Evolutionary conservation across 352 stramenopile genomes (phyloP).

Genomic region (Pythium dissimile): DNA sequence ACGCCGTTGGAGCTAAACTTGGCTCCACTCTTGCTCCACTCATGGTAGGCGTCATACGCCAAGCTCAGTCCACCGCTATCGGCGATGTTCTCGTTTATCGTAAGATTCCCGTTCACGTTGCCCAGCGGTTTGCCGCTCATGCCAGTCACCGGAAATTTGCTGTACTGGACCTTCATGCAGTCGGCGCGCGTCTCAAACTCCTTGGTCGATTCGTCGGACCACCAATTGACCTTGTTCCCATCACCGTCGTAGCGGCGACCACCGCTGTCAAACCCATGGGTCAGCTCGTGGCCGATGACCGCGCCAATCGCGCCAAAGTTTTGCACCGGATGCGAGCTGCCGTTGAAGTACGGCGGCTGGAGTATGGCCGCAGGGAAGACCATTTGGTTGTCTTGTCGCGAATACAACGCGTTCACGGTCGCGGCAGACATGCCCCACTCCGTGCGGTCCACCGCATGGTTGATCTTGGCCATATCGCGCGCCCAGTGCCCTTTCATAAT

Average conservation of each 20-base stretch:
- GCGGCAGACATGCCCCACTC: conserved; percentile 87
- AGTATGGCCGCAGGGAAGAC: conserved; percentile 93
- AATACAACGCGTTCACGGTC: conserved; percentile 85
- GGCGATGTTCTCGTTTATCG: conserved; percentile 73
- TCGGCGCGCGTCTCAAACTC: conserved; percentile 62
- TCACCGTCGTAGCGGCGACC: conserved; percentile 79
- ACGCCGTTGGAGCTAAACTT: conserved; percentile 4
- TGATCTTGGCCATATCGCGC: conserved; percentile 28
- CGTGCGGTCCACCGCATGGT: conserved; percentile 37
- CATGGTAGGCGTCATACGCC: conserved; percentile 53
- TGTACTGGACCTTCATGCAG: conserved; percentile 59
- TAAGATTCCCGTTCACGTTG: conserved; percentile 56
- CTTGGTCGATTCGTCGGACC: conserved; percentile 64
- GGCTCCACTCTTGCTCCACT: conserved; percentile 8
- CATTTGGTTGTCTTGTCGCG: conserved; percentile 75
- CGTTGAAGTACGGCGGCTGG: conserved; percentile 90
- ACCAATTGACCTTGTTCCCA: conserved; percentile 91
- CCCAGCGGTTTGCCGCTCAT: conserved; percentile 35
- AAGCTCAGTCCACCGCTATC: conserved; percentile 64
- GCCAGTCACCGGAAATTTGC: conserved; percentile 10
- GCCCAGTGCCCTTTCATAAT: conserved; percentile 30
- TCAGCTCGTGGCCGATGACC: conserved; percentile 93
- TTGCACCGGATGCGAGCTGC: conserved; percentile 63
- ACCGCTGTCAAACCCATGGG: conserved; percentile 91
- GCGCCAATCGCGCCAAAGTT: conserved; percentile 91